Conservation (phyloP, 495 filamentous ascomycete species). For the Glarea lozoyensis region DNA sequence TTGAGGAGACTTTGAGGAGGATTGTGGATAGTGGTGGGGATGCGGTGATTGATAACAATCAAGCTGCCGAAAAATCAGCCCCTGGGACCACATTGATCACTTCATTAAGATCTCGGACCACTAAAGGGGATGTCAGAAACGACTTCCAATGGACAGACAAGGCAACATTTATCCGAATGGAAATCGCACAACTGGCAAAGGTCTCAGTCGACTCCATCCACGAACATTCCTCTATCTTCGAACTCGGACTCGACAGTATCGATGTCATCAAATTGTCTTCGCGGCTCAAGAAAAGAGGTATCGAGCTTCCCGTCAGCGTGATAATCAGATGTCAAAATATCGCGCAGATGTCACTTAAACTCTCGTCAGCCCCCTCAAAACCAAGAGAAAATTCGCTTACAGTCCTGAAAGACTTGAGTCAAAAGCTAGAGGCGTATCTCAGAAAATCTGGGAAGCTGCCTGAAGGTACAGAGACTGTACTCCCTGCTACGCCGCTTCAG, state of each 20-base stretch:
- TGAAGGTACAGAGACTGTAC: conserved; percentile 38
- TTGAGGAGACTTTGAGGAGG: conserved; percentile 20
- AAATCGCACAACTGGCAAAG: conserved; percentile 52
- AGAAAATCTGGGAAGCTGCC: conserved; percentile 24
- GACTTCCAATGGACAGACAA: conserved; percentile 45
- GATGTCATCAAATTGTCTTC: conserved; percentile 64
- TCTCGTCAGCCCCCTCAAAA: not conserved
- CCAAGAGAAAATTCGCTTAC: not conserved
- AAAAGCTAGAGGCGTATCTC: conserved; percentile 26
- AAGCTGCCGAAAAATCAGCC: not conserved
- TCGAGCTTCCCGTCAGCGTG: conserved; percentile 52
- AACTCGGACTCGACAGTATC: conserved; percentile 82
- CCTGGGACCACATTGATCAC: too few relatives aligned
- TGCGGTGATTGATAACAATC: not conserved
- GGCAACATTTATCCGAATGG: conserved; percentile 40
- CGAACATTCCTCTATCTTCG: conserved; percentile 71
- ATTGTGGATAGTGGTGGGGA: conserved; percentile 7
- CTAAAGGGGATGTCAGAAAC: not conserved
- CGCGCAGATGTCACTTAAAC: conserved; percentile 31
- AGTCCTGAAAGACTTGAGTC: conserved; percentile 23
- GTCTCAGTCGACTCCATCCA: conserved; percentile 40
- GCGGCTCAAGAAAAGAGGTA: conserved; percentile 46
- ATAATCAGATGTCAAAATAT: conserved; percentile 66
- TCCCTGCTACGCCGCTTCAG: conserved; percentile 67
- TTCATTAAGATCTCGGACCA: too few relatives aligned